Evolutionary conservation across 345 rosid genomes (phyloP).

Genomic region (Reutealis trisperma): DNA sequence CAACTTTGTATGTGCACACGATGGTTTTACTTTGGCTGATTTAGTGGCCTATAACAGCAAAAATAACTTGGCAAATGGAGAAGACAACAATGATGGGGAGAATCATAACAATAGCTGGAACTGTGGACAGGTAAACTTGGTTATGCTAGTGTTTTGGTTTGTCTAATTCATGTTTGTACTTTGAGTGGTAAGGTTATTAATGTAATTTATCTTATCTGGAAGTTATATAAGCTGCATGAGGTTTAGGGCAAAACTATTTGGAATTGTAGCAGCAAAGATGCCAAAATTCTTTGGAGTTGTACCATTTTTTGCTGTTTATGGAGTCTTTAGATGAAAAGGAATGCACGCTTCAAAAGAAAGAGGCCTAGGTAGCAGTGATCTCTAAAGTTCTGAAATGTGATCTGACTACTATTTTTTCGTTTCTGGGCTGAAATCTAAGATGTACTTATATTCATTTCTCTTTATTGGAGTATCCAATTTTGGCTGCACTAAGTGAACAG

Average conservation of each 20-base stretch:
- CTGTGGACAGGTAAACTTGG: slow-evolving; percentile 75
- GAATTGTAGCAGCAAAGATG: neutral
- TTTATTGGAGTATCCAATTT: too few relatives aligned
- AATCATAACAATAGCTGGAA: slow-evolving; percentile 94
- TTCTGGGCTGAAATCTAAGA: too few relatives aligned
- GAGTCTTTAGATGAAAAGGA: neutral
- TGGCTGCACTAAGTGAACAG: neutral
- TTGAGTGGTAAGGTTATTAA: neutral
- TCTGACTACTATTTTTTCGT: too few relatives aligned
- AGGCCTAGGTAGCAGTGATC: too few relatives aligned
- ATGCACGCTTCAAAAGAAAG: neutral
- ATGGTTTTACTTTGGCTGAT: slow-evolving; percentile 90
- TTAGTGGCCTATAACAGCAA: slow-evolving; percentile 83
- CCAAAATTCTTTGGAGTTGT: neutral
- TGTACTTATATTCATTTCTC: too few relatives aligned
- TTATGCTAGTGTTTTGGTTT: slow-evolving; percentile 6
- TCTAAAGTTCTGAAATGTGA: too few relatives aligned
- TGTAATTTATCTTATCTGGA: neutral
- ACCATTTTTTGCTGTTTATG: neutral
- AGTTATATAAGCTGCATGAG: neutral
- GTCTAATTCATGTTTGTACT: neutral
- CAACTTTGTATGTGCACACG: slow-evolving; percentile 94
- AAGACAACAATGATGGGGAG: slow-evolving; percentile 95
- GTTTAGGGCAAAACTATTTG: neutral
- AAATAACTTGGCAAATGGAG: slow-evolving; percentile 91